A percentile compares a stretch with the other conserved stretches of the same genome.
Evolutionary conservation across 495 filamentous ascomycete genomes (phyloP).

Genomic region (Pseudomonodictys pantanalensis): DNA sequence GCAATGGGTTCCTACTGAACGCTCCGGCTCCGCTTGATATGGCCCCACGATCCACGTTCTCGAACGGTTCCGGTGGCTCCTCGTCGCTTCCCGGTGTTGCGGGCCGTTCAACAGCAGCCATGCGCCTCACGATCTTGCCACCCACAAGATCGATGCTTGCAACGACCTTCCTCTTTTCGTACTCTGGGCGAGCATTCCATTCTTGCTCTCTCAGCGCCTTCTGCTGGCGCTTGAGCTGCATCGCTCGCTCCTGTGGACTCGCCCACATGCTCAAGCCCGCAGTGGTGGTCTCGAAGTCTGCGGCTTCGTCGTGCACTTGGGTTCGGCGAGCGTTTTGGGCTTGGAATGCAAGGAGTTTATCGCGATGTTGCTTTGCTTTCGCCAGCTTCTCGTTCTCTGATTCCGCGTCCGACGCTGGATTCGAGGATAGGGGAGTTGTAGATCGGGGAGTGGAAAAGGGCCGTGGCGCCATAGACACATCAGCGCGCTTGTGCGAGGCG

Average conservation of each 20-base stretch:
- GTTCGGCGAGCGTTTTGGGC: conserved; percentile 84
- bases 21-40: conserved; percentile 48
- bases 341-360: conserved; percentile 79
- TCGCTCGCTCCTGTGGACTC: conserved; percentile 78
- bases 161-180: conserved; percentile 85
- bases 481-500: conserved; percentile 59
- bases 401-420: conserved; percentile 39
- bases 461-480: conserved; percentile 53
- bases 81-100: conserved; percentile 46
- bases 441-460: conserved; percentile 35
- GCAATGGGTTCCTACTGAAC: conserved; percentile 80
- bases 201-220: conserved; percentile 83
- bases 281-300: conserved; percentile 79
- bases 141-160: conserved; percentile 81
- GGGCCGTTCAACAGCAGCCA: conserved; percentile 55
- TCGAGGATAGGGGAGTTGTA: conserved; percentile 42
- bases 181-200: conserved; percentile 85
- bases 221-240: conserved; percentile 87
- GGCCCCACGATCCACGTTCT: conserved; percentile 31
- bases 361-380: conserved; percentile 69
- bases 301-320: conserved; percentile 85
- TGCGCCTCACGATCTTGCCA: conserved; percentile 72
- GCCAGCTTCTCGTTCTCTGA: conserved; percentile 45
- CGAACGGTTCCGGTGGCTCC: conserved; percentile 42
- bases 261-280: conserved; percentile 79